Base-by-base conservation (phyloP, 2,329 filamentous ascomycete species). In the Arachnomyces sp. region DNA sequence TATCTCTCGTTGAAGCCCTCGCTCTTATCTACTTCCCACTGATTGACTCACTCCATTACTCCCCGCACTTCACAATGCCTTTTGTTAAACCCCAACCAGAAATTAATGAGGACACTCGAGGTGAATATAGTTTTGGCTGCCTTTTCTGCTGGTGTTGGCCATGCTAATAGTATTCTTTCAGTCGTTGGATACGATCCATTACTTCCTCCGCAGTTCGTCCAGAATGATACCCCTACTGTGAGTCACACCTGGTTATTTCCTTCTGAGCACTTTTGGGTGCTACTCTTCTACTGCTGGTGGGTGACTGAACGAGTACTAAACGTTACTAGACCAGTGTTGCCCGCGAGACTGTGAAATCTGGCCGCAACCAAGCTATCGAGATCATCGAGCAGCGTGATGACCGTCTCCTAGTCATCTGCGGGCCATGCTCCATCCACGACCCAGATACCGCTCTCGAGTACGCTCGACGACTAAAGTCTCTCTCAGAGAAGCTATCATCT, bases 351-450 rank as follows among this genome's bases (percentile, higher is more conserved):
- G 68, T 70, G 39, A 53, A 65, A n/a, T 47, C 60, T 35, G 59
- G 66, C 44, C 60, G 68, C 40, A 55, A 66, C 48, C 77, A 80
- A 51, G 77, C 77, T 42, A 77, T 83, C 51, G 74, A 80, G 50
- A 84, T 93, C 59, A 81, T 94, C 61, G 81, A 85, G 44, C 67
- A 71, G 53, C 73, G 77, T 49, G 81, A 79, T 64, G 87, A 94
- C 70, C 84, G 89, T 45, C 83, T 98, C 28, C 78, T 98, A 47
- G 92, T 96, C 56, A 81, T 98, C 58, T 84, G 93, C 58, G 92
- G 92, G 2, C 92, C 92, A 39, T 98, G 92, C 74, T 95, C 89
- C 18, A 90, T 98, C 60, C 92, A 98, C 71, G 92, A 98, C 67
- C 92, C 92, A 7, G 79, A 73, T 36, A 80, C 80, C 11, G 92